Percentiles rank a stretch among this genome's conserved stretches.
Conservation (phyloP, 768 basidiomycete genomes). For the Lentinula boryana region DNA sequence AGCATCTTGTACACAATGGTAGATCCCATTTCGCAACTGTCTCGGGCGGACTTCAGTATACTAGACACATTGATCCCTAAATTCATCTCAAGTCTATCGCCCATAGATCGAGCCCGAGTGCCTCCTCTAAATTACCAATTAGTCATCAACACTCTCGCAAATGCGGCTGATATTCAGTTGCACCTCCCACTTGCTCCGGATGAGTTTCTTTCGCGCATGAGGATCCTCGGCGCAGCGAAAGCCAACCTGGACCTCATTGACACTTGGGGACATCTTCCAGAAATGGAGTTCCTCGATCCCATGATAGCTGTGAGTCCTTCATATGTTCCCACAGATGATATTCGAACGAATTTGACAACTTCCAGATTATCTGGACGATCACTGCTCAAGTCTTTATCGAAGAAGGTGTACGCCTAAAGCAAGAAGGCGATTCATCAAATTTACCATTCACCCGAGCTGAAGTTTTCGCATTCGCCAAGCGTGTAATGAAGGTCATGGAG, state of each 20-base stretch:
- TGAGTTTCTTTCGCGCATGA: conserved; percentile 6
- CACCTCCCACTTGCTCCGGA: conserved; percentile 15
- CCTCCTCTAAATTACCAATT: conserved; percentile 17
- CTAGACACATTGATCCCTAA: conserved; percentile 22
- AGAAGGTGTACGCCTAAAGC: background rate
- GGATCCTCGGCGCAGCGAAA: conserved; percentile 8
- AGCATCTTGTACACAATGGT: background rate
- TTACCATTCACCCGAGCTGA: background rate
- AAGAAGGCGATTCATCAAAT: background rate
- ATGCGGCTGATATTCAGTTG: conserved; percentile 26
- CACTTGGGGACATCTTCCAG: conserved; percentile 2
- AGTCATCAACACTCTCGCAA: conserved; percentile 25
- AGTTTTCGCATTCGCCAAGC: background rate
- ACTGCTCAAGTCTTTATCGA: background rate
- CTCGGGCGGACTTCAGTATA: conserved; percentile 12
- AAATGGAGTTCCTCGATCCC: conserved; percentile 10
- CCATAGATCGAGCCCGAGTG: conserved; percentile 13
- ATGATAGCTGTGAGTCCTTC: conserved; percentile 11
- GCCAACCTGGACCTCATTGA: conserved; percentile 10
- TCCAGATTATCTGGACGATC: background rate
- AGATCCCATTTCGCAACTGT: background rate
- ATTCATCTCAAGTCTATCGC: conserved; percentile 13
- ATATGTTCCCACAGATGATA: background rate
- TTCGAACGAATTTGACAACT: background rate
- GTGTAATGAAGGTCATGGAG: background rate